phyloP scores from a whole-genome alignment of 2,329 filamentous ascomycete genomes.

The Ceratocystis destructans region DNA sequence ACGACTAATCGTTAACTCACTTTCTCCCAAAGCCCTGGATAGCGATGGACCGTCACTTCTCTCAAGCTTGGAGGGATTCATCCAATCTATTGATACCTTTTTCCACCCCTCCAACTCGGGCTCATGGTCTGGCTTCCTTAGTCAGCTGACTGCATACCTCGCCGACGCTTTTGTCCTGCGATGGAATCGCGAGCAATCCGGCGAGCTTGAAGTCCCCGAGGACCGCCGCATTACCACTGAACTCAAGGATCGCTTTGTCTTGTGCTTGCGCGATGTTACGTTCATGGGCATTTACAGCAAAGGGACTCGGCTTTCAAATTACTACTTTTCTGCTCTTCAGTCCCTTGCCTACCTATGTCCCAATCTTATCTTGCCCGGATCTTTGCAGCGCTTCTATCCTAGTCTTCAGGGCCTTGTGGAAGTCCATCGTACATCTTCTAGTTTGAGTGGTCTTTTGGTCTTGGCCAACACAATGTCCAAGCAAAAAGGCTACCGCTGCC shows the following conservation, averaged over 20 bases:
- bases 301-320: constrained; percentile 79
- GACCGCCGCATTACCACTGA: constrained; percentile 66
- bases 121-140: constrained; percentile 75
- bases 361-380: constrained; percentile 79
- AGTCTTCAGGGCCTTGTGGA: constrained; percentile 94
- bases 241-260: constrained; percentile 79
- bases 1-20: constrained; percentile 79
- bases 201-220: constrained; percentile 73
- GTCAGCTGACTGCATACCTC: constrained; percentile 82
- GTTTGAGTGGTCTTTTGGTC: constrained; percentile 80
- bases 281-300: constrained; percentile 99
- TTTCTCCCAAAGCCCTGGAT: constrained; percentile 65
- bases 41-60: constrained; percentile 67
- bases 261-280: constrained; percentile 77
- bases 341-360: constrained; percentile 84
- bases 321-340: constrained; percentile 81
- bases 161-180: constrained; percentile 94
- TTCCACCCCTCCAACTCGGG: constrained; percentile 97
- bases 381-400: constrained; percentile 89
- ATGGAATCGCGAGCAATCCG: constrained; percentile 90
- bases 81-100: constrained; percentile 94
- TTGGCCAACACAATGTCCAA: constrained; percentile 81
- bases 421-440: constrained; percentile 90
- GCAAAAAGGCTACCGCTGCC: constrained; percentile 91
- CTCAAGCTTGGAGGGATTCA: constrained; percentile 72